Conservation (phyloP, 169 alveolate species). For the Prorocentrum cordatum region DNA sequence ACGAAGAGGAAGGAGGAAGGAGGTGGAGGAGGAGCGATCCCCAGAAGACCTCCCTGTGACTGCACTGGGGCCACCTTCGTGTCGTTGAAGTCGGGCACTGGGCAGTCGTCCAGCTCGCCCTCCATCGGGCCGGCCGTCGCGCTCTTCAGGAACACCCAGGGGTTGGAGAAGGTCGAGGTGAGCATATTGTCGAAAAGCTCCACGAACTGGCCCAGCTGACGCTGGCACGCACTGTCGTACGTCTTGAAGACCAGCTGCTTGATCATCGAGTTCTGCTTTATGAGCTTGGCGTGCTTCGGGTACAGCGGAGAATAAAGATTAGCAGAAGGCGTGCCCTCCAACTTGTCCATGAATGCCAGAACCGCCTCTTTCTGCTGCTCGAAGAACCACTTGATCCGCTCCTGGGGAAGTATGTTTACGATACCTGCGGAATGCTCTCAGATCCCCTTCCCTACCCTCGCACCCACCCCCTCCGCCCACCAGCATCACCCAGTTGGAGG, state of each 20-base stretch:
- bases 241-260: constrained; percentile 69
- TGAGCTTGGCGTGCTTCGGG: constrained; percentile 70
- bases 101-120: too few species aligned
- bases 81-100: too few species aligned
- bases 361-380: constrained; percentile 70
- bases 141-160: constrained; percentile 72
- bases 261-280: constrained; percentile 71
- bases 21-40: too few species aligned
- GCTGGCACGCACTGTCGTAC: constrained; percentile 61
- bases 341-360: constrained; percentile 68
- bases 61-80: too few species aligned
- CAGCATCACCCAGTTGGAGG: too few species aligned
- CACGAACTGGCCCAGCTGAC: constrained; percentile 49
- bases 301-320: constrained; percentile 48
- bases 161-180: constrained; percentile 70
- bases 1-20: too few species aligned
- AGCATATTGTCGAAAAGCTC: constrained; percentile 72
- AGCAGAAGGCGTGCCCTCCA: constrained; percentile 70
- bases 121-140: too few species aligned
- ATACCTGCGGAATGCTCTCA: not conserved
- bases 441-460: too few species aligned
- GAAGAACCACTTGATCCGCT: constrained; percentile 72
- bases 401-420: too few species aligned
- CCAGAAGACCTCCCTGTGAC: too few species aligned
- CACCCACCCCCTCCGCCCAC: too few species aligned